Percentiles rank a stretch among this genome's conserved stretches.
phyloP scores from a whole-genome alignment of 2,329 filamentous ascomycete genomes.

The Taxawa tesnikishii region DNA sequence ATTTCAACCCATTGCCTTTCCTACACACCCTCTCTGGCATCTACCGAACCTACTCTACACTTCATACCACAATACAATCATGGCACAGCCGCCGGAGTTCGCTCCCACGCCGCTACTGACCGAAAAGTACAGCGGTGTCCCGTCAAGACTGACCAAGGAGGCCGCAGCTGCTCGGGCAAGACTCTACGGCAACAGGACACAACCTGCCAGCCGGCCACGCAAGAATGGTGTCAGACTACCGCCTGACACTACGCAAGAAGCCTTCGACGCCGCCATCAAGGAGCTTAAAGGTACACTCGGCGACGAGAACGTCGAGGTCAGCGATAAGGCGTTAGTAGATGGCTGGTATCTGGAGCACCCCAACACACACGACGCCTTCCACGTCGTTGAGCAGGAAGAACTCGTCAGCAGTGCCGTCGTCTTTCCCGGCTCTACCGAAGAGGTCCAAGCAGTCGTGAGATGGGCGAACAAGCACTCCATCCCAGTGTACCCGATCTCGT shows the following conservation, averaged over 20 bases:
- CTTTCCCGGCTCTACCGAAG: constrained; percentile 29
- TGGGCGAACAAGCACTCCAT: constrained; percentile 22
- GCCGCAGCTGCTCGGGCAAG: background rate
- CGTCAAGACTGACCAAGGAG: background rate
- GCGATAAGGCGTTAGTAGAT: constrained; percentile 3
- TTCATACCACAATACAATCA: too few species aligned
- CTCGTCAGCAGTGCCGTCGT: constrained; percentile 31
- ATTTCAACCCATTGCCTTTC: too few species aligned
- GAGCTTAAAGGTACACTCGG: constrained; percentile 1
- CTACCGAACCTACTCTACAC: too few species aligned
- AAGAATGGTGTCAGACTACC: background rate
- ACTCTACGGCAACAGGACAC: background rate
- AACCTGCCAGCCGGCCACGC: background rate
- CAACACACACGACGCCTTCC: constrained; percentile 30
- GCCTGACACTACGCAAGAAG: constrained; percentile 1
- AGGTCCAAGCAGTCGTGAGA: constrained; percentile 19
- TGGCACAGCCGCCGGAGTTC: background rate
- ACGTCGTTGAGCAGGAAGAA: constrained; percentile 29
- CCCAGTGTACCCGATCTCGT: constrained; percentile 21
- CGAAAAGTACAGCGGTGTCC: background rate
- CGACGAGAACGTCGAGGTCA: constrained; percentile 1
- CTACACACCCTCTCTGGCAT: too few species aligned
- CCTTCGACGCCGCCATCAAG: constrained; percentile 4
- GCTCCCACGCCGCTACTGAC: background rate
- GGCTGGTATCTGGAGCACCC: constrained; percentile 1